Evolutionary conservation across 495 filamentous ascomycete genomes (phyloP).

Genomic region (Platismatia glauca): DNA sequence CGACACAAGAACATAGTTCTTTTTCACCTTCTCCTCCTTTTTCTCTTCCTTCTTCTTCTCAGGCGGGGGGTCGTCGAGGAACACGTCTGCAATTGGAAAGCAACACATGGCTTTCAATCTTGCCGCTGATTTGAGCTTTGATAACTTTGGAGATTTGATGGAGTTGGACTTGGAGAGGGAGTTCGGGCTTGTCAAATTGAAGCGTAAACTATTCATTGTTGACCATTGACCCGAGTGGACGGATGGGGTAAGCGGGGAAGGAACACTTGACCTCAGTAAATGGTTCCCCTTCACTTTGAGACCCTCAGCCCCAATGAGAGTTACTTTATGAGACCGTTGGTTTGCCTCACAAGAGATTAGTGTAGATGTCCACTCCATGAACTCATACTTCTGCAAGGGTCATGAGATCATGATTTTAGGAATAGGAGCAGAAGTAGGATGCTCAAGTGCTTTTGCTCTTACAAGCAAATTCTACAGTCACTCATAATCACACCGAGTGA

Average conservation of each 20-base stretch:
- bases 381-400: neutral
- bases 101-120: conserved; percentile 24
- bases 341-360: neutral
- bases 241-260: neutral
- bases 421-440: neutral
- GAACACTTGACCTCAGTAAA: neutral
- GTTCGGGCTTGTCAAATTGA: neutral
- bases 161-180: neutral
- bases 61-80: conserved; percentile 28
- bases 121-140: neutral
- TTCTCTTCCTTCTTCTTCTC: conserved; percentile 18
- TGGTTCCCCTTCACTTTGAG: neutral
- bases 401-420: neutral
- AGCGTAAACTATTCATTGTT: neutral
- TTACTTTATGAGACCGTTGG: neutral
- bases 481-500: neutral
- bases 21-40: conserved; percentile 17
- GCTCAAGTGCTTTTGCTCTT: neutral
- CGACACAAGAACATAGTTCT: conserved; percentile 21
- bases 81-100: conserved; percentile 30
- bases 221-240: neutral
- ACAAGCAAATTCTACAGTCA: neutral
- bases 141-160: neutral
- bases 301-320: neutral
- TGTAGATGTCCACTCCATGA: neutral